Percentiles rank a stretch among this genome's conserved stretches.
phyloP scores from a whole-genome alignment of 2,329 filamentous ascomycete species.

The Paecilomyces sp. region DNA sequence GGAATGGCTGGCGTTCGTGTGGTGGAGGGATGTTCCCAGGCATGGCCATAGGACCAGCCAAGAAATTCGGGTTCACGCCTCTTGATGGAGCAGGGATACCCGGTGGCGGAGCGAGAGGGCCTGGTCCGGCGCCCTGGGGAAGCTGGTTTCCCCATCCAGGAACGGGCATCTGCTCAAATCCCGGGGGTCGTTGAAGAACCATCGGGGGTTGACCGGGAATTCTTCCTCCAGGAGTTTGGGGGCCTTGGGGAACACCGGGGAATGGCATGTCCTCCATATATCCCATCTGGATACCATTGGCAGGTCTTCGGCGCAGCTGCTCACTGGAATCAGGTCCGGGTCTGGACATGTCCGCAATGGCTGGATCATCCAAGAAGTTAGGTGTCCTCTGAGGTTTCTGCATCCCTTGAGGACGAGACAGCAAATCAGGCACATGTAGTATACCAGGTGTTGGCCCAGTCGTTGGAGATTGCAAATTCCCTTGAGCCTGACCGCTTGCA shows the following conservation, averaged over 20 bases:
- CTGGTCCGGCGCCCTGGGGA: conserved; percentile 26
- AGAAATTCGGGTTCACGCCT: conserved; percentile 31
- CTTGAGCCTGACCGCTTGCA: conserved; percentile 13
- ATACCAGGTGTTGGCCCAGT: conserved; percentile 24
- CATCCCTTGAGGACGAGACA: conserved; percentile 27
- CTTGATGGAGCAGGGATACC: conserved; percentile 31
- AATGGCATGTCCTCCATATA: conserved; percentile 37
- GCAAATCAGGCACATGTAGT: conserved; percentile 28
- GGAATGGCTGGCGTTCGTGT: conserved; percentile 29
- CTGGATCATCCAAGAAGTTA: conserved; percentile 36
- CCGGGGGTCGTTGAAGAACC: conserved; percentile 37
- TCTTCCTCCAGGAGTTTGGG: conserved; percentile 26
- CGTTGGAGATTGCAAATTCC: conserved; percentile 20
- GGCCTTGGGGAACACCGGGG: conserved; percentile 19
- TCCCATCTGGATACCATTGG: conserved; percentile 30
- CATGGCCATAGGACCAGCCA: conserved; percentile 28
- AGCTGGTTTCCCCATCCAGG: conserved; percentile 32
- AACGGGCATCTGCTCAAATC: conserved; percentile 35
- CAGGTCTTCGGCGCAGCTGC: conserved; percentile 29
- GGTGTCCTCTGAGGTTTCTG: conserved; percentile 26
- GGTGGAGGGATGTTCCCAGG: conserved; percentile 25
- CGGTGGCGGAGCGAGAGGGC: conserved; percentile 29
- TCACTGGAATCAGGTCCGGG: conserved; percentile 23
- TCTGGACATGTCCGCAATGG: conserved; percentile 35
- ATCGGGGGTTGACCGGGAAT: conserved; percentile 25